Percentiles rank a stretch among this genome's conserved stretches.
Evolutionary conservation across 805 yeast species (phyloP).

Genomic region (Saccharomycopsis sp.): DNA sequence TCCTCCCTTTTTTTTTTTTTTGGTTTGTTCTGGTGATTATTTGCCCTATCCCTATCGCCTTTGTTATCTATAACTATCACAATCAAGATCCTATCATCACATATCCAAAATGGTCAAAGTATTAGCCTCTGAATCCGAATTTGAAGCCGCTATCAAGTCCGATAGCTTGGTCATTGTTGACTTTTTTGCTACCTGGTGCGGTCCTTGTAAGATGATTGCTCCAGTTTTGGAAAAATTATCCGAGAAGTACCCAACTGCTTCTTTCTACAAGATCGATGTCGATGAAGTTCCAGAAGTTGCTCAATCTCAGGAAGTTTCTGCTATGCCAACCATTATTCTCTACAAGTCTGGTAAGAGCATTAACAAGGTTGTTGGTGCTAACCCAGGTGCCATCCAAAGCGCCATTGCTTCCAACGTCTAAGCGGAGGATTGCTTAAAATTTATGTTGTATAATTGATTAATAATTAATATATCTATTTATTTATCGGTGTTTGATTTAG

Average conservation of each 20-base stretch:
- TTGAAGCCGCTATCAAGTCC: constrained; percentile 54
- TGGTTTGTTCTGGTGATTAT: not conserved
- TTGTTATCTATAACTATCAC: not conserved
- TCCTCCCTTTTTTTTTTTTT: not conserved
- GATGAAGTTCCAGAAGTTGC: constrained; percentile 77
- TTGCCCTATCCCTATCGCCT: not conserved
- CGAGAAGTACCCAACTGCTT: constrained; percentile 51
- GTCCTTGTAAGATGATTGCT: constrained; percentile 97
- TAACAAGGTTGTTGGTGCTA: constrained; percentile 82
- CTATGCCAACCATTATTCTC: constrained; percentile 66
- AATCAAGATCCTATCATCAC: not conserved
- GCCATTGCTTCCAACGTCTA: constrained; percentile 50
- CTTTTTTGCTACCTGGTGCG: constrained; percentile 98
- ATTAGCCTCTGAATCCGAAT: constrained; percentile 49
- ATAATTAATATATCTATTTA: not conserved
- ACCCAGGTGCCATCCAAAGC: constrained; percentile 76
- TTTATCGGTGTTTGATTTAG: too few species aligned
- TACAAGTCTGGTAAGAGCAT: constrained; percentile 79
- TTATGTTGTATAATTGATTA: not conserved
- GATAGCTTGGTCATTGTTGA: constrained; percentile 84
- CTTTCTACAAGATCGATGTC: constrained; percentile 87
- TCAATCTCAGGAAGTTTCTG: constrained; percentile 50
- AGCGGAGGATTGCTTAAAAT: constrained; percentile 5
- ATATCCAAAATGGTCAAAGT: constrained; percentile 44
- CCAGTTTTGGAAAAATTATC: constrained; percentile 86